Evolutionary conservation across 2,329 filamentous ascomycete species (phyloP), one percentile per base, ranked within the genome.

Genomic region (Epichloe uncinata): DNA sequence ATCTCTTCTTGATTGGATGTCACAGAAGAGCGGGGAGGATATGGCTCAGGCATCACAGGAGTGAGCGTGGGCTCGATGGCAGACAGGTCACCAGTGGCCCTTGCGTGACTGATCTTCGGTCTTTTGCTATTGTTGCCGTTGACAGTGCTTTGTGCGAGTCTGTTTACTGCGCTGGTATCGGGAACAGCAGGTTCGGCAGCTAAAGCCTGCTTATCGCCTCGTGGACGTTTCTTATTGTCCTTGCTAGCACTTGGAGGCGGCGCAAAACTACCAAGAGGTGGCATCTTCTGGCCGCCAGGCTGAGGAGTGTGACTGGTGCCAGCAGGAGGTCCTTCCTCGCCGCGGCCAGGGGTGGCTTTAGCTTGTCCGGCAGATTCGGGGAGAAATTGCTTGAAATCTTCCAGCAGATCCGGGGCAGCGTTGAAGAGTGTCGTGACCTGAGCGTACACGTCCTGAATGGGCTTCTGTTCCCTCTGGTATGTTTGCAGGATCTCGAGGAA

Each of bases 371-470:
- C 76, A 42, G 91, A 94, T 64, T 98, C 93, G 0, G 93, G 93
- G 7, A 98, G 75, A 58, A 98, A 98, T 62, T 98, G 93, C 66
- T 98, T 98, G 65, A 98, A 98, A 62, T 98, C 93, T 66, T 98
- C 93, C 2, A 98, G 73, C 12, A 98, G 79, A 67, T 98, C 93
- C 4, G 91, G 91, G 0, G 94, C 93, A 5, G 85, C 85, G 62
- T 88, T 89, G 70, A 98, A 98, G 1, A 98, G 73, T 34, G 85
- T 85, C 0, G 94, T 98, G 22, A 98, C 93, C 66, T 98, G 93
- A 1, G 87, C 86, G 65, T 98, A 98, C 3, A 98, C 93, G 66
- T 98, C 93, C 65, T 96, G 90, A 37, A 98, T 98, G 0, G 93
- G 94, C 63, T 97, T 97, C 48, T 93, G 95, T 66, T 98, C 93